These are phyloP conservation scores for Canariomyces notabilis DNA, from an alignment of 2,329 filamentous ascomycete genomes.

Conservation along the genomic window DNA sequence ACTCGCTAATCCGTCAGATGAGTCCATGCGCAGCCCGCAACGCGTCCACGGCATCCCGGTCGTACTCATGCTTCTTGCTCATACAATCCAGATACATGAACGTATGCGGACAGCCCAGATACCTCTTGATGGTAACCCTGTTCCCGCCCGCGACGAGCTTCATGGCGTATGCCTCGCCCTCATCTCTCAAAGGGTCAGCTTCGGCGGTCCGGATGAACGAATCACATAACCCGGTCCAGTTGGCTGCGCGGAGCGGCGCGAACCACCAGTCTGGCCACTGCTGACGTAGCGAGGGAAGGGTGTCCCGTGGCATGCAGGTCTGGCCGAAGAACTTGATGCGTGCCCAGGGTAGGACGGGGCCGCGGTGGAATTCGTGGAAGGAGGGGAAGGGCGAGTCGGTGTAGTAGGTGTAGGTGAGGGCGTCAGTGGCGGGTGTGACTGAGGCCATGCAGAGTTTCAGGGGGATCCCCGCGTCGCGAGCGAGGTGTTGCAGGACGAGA, in stretches of 20 bases:
- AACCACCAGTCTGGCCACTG: conserved; percentile 34
- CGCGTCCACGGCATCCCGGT: conserved; percentile 30
- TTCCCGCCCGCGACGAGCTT: conserved; percentile 34
- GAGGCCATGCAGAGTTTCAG: conserved; percentile 33
- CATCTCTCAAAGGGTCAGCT: conserved; percentile 36
- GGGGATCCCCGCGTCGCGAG: conserved; percentile 34
- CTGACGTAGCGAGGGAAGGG: conserved; percentile 23
- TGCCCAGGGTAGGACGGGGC: conserved; percentile 32
- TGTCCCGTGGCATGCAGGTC: conserved; percentile 27
- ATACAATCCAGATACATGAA: conserved; percentile 31
- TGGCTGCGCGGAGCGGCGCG: conserved; percentile 28
- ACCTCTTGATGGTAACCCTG: conserved; percentile 35
- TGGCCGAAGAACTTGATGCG: conserved; percentile 32
- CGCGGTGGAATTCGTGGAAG: conserved; percentile 32
- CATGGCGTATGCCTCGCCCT: conserved; percentile 37
- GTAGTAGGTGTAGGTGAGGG: conserved; percentile 28
- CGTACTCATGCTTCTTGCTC: conserved; percentile 31
- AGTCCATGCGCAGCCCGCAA: conserved; percentile 30
- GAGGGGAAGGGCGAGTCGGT: conserved; percentile 33
- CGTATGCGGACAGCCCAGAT: conserved; percentile 35
- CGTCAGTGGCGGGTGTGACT: conserved; percentile 28
- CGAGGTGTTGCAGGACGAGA: conserved; percentile 34
- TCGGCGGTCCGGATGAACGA: conserved; percentile 32
- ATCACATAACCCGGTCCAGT: conserved; percentile 31
- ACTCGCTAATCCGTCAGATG: conserved; percentile 15